phyloP scores from a whole-genome alignment of 2,329 filamentous ascomycete species.

The Domatiomyces catenatus region DNA sequence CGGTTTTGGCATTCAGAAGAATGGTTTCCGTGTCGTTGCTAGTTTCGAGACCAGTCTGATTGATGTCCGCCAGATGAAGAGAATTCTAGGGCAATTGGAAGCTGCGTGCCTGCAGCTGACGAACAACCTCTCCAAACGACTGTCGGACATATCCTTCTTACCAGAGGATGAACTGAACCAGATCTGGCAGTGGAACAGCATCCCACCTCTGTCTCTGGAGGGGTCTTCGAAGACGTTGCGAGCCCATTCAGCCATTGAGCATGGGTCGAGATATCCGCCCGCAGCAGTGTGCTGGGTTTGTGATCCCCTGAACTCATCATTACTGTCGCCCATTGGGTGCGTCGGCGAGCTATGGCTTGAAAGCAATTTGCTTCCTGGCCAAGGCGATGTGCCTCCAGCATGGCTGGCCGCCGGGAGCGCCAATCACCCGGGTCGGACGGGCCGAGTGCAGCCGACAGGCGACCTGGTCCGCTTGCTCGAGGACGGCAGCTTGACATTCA shows the following conservation, averaged over 20 bases:
- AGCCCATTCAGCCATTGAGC: neutral
- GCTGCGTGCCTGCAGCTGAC: conserved; percentile 38
- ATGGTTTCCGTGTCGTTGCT: conserved; percentile 44
- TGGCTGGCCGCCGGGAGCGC: conserved; percentile 25
- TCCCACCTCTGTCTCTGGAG: conserved; percentile 23
- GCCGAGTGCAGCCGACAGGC: conserved; percentile 20
- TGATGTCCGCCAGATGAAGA: conserved; percentile 36
- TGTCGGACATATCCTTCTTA: conserved; percentile 25
- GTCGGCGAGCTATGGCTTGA: conserved; percentile 29
- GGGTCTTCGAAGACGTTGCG: conserved; percentile 10
- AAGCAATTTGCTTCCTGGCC: conserved; percentile 20
- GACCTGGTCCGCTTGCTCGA: conserved; percentile 21
- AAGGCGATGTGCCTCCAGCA: conserved; percentile 18
- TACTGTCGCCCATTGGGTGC: conserved; percentile 20
- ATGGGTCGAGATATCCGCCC: conserved; percentile 22
- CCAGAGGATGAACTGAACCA: conserved; percentile 24
- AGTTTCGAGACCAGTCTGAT: conserved; percentile 51
- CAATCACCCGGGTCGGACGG: conserved; percentile 19
- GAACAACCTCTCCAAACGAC: conserved; percentile 5
- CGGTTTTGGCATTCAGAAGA: conserved; percentile 29
- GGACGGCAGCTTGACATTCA: conserved; percentile 19
- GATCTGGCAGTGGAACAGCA: conserved; percentile 31
- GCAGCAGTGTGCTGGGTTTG: conserved; percentile 29
- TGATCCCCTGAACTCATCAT: conserved; percentile 26
- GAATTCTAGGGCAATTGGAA: conserved; percentile 38